These are phyloP conservation scores for Miscanthus lutarioriparius DNA, from an alignment of 176 grass and related monocot genomes.

Conservation along the genomic window DNA sequence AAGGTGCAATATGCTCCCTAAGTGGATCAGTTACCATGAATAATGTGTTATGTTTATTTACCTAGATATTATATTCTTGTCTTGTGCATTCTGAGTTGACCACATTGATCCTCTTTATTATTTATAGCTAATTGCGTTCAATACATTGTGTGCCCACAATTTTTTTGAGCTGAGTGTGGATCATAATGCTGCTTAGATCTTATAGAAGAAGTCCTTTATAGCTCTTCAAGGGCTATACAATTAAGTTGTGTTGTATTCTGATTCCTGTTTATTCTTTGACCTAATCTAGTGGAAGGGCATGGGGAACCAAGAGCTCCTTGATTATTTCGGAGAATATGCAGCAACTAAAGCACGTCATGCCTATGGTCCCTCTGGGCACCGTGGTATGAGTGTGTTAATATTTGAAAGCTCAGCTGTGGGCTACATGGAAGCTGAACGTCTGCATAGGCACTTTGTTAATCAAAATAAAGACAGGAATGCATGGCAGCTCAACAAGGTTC, in stretches of 20 bases:
- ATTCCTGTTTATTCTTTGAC: constrained; percentile 33
- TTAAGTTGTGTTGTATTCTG: constrained; percentile 12
- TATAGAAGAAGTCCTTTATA: neutral
- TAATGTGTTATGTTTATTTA: neutral
- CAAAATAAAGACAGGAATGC: constrained; percentile 66
- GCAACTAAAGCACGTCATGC: constrained; percentile 76
- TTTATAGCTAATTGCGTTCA: neutral
- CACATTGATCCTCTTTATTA: neutral
- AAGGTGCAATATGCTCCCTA: neutral
- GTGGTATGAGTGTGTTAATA: constrained; percentile 83
- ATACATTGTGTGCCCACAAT: neutral
- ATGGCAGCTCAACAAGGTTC: constrained; percentile 46
- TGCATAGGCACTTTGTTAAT: constrained; percentile 69
- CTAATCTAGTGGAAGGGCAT: constrained; percentile 71
- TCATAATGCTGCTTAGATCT: neutral
- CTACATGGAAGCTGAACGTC: constrained; percentile 76
- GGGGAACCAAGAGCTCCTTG: constrained; percentile 86
- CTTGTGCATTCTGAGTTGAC: neutral
- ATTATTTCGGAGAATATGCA: constrained; percentile 77
- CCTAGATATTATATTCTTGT: constrained; percentile 14
- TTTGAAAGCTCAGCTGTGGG: constrained; percentile 79
- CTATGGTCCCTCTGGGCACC: constrained; percentile 83
- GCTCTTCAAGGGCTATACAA: neutral
- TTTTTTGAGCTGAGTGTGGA: neutral
- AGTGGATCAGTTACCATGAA: neutral